Conservation (phyloP, 495 filamentous ascomycete genomes). For the Hypoxylon lenormandii region DNA sequence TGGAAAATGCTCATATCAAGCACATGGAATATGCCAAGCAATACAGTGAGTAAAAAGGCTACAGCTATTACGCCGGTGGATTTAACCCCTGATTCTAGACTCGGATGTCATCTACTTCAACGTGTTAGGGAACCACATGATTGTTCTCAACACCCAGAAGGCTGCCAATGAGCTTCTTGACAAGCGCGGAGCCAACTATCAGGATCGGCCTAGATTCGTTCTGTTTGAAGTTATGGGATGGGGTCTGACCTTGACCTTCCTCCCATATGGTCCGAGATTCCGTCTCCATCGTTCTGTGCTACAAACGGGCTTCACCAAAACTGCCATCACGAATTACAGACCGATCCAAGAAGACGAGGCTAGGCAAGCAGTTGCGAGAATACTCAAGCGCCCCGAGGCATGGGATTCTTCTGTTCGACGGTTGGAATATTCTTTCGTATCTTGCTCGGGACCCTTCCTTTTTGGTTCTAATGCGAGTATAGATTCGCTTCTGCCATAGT, state of each 20-base stretch:
- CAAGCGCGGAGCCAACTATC: slow-evolving; percentile 58
- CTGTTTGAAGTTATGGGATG: slow-evolving; percentile 65
- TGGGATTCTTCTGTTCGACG: slow-evolving; percentile 41
- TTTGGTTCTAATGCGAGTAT: slow-evolving; percentile 1
- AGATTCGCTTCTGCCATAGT: slow-evolving; percentile 54
- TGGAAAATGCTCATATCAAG: slow-evolving; percentile 55
- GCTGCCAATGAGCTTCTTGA: slow-evolving; percentile 60
- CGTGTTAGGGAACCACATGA: slow-evolving; percentile 57
- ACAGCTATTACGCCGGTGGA: background rate
- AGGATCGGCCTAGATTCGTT: slow-evolving; percentile 61
- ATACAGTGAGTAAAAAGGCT: slow-evolving; percentile 48
- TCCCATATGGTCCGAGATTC: slow-evolving; percentile 61
- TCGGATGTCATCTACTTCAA: slow-evolving; percentile 56
- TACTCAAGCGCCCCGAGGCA: slow-evolving; percentile 28
- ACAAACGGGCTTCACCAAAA: slow-evolving; percentile 57
- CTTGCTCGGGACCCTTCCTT: background rate
- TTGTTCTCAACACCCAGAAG: slow-evolving; percentile 58
- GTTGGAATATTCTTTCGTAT: slow-evolving; percentile 3
- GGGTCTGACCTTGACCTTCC: slow-evolving; percentile 62
- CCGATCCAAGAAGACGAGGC: slow-evolving; percentile 54
- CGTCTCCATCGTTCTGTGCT: slow-evolving; percentile 60
- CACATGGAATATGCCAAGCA: slow-evolving; percentile 57
- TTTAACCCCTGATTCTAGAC: slow-evolving; percentile 32
- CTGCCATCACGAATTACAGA: slow-evolving; percentile 48
- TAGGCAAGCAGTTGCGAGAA: slow-evolving; percentile 39